Evolutionary conservation across 2,329 filamentous ascomycete genomes (phyloP), one percentile per base, ranked within the genome.

Genomic region (Ophiognomonia clavigignenti-juglandacearum): DNA sequence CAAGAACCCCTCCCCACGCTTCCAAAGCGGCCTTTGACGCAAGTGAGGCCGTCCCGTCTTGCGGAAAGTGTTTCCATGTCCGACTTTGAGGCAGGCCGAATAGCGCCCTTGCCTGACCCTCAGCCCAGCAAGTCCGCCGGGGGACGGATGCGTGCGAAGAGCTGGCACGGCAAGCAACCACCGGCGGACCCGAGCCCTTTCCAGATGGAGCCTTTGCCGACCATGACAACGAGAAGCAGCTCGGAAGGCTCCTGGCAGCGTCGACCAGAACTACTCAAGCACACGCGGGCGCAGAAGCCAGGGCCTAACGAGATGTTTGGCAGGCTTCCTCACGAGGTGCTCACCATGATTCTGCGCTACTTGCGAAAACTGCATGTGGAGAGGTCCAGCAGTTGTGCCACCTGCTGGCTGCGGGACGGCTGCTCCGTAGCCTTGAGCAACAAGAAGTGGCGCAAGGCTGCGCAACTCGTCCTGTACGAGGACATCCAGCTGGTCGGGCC

Each of bases 381-480:
- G 6, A 57, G 62, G 13, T 63, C 64, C 3, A 75, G 71, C 53
- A 62, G 64, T 27, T 84, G 81, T 57, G 72, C 78, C 14, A 83
- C 81, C 16, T 84, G 81, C 60, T 82, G 77, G 75, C 81, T 82
- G 77, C 70, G 81, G 40, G 80, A 85, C 55, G 63, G 75, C 24
- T 76, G 72, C 54, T 72, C 70, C 35, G 59, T 82, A 34, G 69
- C 73, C 10, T 47, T 78, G 10, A 67, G 70, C 31, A 75, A 72
- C 14, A 71, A 69, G 51, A 80, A 74, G 55, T 75, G 76, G 65
- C 65, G 73, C 55, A 71, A 70, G 53, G 71, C 70, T 34, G 77
- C 77, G 6, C 70, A 73, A 18, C 61, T 64, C 18, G 72, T 72
- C 13, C 59, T 82, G 69, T 82, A 85, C 56, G 70, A 74, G 56